Evolutionary conservation across 192 early-diverging fungal species (phyloP), one percentile per base, ranked within the genome.

Genomic region (Backusella westeae): DNA sequence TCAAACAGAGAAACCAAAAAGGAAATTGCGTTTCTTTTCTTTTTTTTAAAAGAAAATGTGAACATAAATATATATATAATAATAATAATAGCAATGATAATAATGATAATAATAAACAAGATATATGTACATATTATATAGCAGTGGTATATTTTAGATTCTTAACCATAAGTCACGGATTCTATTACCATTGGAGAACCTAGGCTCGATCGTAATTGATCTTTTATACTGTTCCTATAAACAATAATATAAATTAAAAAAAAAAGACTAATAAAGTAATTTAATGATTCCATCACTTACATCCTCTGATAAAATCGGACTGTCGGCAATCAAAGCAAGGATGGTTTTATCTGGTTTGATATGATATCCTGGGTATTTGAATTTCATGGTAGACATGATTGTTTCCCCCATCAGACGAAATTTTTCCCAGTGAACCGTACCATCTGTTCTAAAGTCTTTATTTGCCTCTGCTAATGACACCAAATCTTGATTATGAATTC

Each of bases 401-500:
- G 69, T 76, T 34, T 81, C 74, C 14, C 80, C 80, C 87, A 95
- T 89, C 49, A 91, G 59, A 52, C 88, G 73, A 77, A 91, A 93
- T 77, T 95, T 95, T 70, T 89, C 81, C 82, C 93, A 87, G 80
- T 95, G 92, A 65, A 95, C 82, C 6, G 84, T 85, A 2, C 92
- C 91, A 74, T 92, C 90, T 21, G 81, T 53, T 5, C 86, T 84
- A 26, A 85, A 78, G 75, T 94, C 91, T 46, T 88, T 87, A 76
- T 93, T 91, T 4, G 85, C 87, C 75, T 95, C 93, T 21, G 91
- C 89, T 67, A 93, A 89, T 38, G 92, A 93, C 15, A 95, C 72
- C 49, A 95, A 69, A 72, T 95, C 93, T 12, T 89, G 85, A 41
- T 86, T 77, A 76, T 93, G 91, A 69, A 94, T 88, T 49, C 80